Evolutionary conservation across 495 filamentous ascomycete species (phyloP).

Genomic region (Penicillium nucicola): DNA sequence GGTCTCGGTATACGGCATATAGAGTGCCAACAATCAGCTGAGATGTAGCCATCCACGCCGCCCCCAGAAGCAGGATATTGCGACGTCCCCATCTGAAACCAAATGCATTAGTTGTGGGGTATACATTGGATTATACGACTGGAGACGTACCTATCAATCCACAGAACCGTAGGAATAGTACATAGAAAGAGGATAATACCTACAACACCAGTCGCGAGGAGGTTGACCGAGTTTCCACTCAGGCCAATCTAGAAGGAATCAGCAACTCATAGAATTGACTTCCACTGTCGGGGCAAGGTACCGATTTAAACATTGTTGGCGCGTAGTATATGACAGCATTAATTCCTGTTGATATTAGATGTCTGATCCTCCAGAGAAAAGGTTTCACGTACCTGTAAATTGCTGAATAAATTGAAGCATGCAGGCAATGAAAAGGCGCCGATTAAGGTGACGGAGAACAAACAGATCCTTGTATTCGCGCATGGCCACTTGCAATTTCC

Average conservation of each 20-base stretch:
- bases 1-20: slow-evolving; percentile 46
- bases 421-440: background rate
- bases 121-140: too few relatives aligned
- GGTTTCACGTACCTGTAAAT: background rate
- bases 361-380: background rate
- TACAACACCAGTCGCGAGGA: slow-evolving; percentile 38
- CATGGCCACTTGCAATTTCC: background rate
- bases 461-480: slow-evolving; percentile 4
- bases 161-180: slow-evolving; percentile 54
- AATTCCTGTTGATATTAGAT: background rate
- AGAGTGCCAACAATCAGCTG: slow-evolving; percentile 62
- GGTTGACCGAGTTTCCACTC: slow-evolving; percentile 24
- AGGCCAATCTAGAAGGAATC: slow-evolving; percentile 25
- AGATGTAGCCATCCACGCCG: slow-evolving; percentile 54
- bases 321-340: slow-evolving; percentile 27
- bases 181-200: slow-evolving; percentile 32
- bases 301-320: slow-evolving; percentile 31
- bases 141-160: slow-evolving; percentile 42
- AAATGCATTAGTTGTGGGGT: too few relatives aligned
- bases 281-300: too few relatives aligned
- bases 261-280: too few relatives aligned
- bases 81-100: slow-evolving; percentile 49
- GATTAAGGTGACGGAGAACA: background rate
- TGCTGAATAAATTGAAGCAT: background rate
- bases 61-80: slow-evolving; percentile 59